phyloP scores from a whole-genome alignment of 2,329 filamentous ascomycete species.

The Orbilia blumenaviensis region DNA sequence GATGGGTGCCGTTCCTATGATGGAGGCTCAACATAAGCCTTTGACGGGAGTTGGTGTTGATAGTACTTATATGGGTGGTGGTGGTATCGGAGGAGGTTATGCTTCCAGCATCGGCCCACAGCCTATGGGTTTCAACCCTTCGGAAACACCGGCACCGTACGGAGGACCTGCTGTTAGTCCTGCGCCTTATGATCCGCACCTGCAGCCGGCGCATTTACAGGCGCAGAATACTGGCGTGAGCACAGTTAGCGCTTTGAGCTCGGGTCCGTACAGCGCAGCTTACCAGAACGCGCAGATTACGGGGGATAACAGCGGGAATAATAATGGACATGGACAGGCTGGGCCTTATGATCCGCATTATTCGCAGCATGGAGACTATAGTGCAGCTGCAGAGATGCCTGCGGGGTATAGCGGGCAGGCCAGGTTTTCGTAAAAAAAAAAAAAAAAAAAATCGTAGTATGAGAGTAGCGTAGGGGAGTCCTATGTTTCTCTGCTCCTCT shows the following conservation, averaged over 20 bases:
- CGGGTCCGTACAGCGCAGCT: not conserved
- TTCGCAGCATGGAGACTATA: slow-evolving; percentile 47
- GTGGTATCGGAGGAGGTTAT: slow-evolving; percentile 6
- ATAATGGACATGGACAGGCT: not conserved
- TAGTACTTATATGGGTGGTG: slow-evolving; percentile 22
- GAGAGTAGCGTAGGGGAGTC: too few species aligned
- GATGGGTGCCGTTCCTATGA: slow-evolving; percentile 38
- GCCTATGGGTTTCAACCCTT: slow-evolving; percentile 46
- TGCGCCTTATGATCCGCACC: slow-evolving; percentile 43
- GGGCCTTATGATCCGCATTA: slow-evolving; percentile 48
- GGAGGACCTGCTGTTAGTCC: slow-evolving; percentile 9
- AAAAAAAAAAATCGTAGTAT: not conserved
- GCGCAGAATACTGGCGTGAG: slow-evolving; percentile 48
- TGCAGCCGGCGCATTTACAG: slow-evolving; percentile 43
- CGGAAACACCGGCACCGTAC: slow-evolving; percentile 38
- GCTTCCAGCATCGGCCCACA: slow-evolving; percentile 10
- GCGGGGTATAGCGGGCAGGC: slow-evolving; percentile 31
- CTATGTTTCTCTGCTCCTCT: too few species aligned
- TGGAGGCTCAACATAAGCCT: slow-evolving; percentile 32
- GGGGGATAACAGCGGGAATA: slow-evolving; percentile 10
- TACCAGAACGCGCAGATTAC: slow-evolving; percentile 39
- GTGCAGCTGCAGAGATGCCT: slow-evolving; percentile 14
- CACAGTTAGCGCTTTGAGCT: slow-evolving; percentile 25
- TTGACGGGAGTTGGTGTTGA: slow-evolving; percentile 20
- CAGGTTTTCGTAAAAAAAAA: slow-evolving; percentile 29